Percentiles rank a stretch among this genome's conserved stretches.
phyloP scores from a whole-genome alignment of 139 green algal species.

The Yamagishiella unicocca region DNA sequence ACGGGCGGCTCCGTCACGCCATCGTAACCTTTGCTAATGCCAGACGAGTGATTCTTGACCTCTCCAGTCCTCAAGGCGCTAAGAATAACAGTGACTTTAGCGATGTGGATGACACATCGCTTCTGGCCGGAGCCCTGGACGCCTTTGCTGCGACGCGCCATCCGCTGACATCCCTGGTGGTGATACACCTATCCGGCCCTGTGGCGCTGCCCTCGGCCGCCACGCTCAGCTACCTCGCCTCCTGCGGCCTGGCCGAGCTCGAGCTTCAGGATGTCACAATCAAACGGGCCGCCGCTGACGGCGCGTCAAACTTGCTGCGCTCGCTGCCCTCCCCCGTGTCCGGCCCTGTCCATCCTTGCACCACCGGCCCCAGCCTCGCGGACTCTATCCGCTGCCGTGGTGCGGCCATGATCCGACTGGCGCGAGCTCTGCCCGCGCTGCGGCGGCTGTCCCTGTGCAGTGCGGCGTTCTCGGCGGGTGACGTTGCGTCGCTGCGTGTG shows the following conservation, averaged over 20 bases:
- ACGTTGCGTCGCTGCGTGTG: neutral
- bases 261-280: neutral
- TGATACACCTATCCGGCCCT: neutral
- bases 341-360: neutral
- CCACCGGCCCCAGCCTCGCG: neutral
- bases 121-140: neutral
- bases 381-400: neutral
- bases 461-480: neutral
- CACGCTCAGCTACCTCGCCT: neutral
- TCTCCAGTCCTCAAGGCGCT: too few species aligned
- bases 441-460: constrained; percentile 5
- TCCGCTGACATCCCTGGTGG: neutral
- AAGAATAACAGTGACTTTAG: too few species aligned
- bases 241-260: neutral
- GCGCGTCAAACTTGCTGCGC: constrained; percentile 1
- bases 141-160: neutral
- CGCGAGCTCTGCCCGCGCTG: neutral
- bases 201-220: neutral
- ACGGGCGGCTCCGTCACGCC: neutral
- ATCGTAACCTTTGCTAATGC: neutral
- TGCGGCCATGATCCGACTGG: neutral
- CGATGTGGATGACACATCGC: neutral
- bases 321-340: neutral
- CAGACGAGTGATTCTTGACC: neutral
- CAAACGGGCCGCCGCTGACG: neutral